phyloP scores from a whole-genome alignment of 2,329 filamentous ascomycete species.

The Colletotrichum eleusines region DNA sequence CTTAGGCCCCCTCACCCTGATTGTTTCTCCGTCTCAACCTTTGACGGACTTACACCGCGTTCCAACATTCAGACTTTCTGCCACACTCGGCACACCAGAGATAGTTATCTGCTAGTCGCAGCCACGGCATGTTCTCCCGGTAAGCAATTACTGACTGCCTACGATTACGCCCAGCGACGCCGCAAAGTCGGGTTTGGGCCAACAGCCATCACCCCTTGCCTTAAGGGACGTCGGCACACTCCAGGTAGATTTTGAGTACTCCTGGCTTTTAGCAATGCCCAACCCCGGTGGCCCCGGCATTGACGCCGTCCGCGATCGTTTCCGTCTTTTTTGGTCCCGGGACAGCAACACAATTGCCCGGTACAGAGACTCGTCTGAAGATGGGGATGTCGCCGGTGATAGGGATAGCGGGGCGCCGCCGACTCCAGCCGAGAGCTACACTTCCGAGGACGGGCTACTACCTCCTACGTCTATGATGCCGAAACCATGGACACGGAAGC shows the following conservation, averaged over 20 bases:
- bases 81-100: conserved; percentile 5
- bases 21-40: not conserved
- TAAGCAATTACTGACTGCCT: not conserved
- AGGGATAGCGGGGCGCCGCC: conserved; percentile 1
- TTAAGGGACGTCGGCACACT: not conserved
- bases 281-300: conserved; percentile 2
- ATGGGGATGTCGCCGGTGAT: conserved; percentile 6
- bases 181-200: not conserved
- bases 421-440: conserved; percentile 30
- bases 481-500: conserved; percentile 36
- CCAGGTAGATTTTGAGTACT: not conserved
- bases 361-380: conserved; percentile 29
- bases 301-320: conserved; percentile 35
- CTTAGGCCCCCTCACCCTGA: not conserved
- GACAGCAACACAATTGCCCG: conserved; percentile 9
- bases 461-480: conserved; percentile 26
- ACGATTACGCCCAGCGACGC: not conserved
- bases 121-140: conserved; percentile 18
- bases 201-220: not conserved
- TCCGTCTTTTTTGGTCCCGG: conserved; percentile 31
- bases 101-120: not conserved
- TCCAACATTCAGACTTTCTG: not conserved
- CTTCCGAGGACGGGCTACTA: conserved; percentile 31
- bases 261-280: conserved; percentile 13
- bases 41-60: not conserved